These are phyloP conservation scores for Lasiodiplodia hormozganensis DNA, from an alignment of 2,329 filamentous ascomycete species.

Conservation along the genomic window DNA sequence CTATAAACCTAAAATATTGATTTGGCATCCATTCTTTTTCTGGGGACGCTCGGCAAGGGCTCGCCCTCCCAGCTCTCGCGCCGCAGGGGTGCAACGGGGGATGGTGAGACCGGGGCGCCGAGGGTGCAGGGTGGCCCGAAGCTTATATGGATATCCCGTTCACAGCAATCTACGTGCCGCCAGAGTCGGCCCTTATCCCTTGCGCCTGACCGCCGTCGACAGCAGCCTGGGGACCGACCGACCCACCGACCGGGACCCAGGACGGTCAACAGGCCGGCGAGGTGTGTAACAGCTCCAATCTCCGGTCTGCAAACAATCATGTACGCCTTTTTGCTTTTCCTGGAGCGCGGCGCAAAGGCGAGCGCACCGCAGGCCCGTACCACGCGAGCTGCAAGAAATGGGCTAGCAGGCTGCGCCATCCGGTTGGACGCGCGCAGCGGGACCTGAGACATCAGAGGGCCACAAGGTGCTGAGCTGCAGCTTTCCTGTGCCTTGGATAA, in stretches of 20 bases:
- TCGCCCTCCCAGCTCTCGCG: slow-evolving; percentile 11
- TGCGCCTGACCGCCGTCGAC: slow-evolving; percentile 20
- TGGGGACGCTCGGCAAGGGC: slow-evolving; percentile 13
- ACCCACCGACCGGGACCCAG: slow-evolving; percentile 25
- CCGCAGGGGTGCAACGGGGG: slow-evolving; percentile 21
- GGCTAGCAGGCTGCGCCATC: slow-evolving; percentile 1
- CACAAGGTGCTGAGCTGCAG: slow-evolving; percentile 25
- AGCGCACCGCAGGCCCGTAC: slow-evolving; percentile 22
- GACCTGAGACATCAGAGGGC: slow-evolving; percentile 24
- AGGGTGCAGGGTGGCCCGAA: slow-evolving; percentile 26
- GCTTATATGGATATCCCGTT: slow-evolving; percentile 26
- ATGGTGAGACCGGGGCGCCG: slow-evolving; percentile 21
- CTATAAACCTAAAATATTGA: slow-evolving; percentile 24
- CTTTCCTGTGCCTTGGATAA: slow-evolving; percentile 30
- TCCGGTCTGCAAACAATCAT: slow-evolving; percentile 27
- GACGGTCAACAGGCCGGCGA: slow-evolving; percentile 14
- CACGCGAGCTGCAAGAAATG: slow-evolving; percentile 28
- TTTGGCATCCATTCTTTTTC: slow-evolving; percentile 23
- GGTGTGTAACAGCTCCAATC: slow-evolving; percentile 24
- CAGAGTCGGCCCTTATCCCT: slow-evolving; percentile 27
- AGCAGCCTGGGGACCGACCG: slow-evolving; percentile 6
- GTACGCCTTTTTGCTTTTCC: slow-evolving; percentile 26
- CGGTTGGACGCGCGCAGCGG: slow-evolving; percentile 25
- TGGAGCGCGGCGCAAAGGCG: slow-evolving; percentile 14
- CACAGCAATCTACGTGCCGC: slow-evolving; percentile 25